Evolutionary conservation across 176 grass and related monocot genomes (phyloP).

Genomic region (Aegilops tauschii): DNA sequence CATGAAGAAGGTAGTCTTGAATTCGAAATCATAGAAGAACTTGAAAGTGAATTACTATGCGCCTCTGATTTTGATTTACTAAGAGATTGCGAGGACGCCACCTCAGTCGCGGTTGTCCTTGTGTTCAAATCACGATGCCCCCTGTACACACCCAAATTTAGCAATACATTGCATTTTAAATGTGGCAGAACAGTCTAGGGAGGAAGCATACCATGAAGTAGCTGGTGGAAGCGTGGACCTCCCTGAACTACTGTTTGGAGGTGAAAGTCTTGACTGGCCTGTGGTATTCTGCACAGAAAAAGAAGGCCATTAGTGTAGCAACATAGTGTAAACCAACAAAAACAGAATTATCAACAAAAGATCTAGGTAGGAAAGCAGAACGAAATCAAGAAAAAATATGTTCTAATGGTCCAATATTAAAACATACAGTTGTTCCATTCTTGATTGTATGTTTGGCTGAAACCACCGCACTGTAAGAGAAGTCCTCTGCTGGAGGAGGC

Average conservation of each 20-base stretch:
- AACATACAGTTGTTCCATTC: conserved; percentile 65
- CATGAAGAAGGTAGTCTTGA: conserved; percentile 61
- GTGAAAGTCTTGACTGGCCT: conserved; percentile 62
- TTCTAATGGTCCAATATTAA: conserved; percentile 16
- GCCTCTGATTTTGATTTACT: conserved; percentile 62
- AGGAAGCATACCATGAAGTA: conserved; percentile 72
- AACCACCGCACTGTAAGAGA: conserved; percentile 51
- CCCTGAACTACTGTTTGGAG: conserved; percentile 66
- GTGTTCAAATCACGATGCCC: conserved; percentile 61
- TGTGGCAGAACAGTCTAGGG: background rate
- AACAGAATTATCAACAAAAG: conserved; percentile 16
- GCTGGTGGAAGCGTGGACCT: conserved; percentile 70
- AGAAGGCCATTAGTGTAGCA: conserved; percentile 16
- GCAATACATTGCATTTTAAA: conserved; percentile 25
- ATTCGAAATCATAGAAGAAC: conserved; percentile 38
- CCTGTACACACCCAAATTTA: conserved; percentile 46
- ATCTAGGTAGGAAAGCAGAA: conserved; percentile 6
- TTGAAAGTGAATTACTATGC: conserved; percentile 33
- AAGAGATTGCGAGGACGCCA: conserved; percentile 41
- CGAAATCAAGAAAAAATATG: background rate
- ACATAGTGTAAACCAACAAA: conserved; percentile 22
- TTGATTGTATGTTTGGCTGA: conserved; percentile 58
- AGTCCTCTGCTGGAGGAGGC: conserved; percentile 82
- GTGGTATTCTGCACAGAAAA: conserved; percentile 49
- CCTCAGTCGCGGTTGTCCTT: conserved; percentile 33